Conservation (phyloP, 2,329 filamentous ascomycete genomes). For the Diaporthe ilicicola region DNA sequence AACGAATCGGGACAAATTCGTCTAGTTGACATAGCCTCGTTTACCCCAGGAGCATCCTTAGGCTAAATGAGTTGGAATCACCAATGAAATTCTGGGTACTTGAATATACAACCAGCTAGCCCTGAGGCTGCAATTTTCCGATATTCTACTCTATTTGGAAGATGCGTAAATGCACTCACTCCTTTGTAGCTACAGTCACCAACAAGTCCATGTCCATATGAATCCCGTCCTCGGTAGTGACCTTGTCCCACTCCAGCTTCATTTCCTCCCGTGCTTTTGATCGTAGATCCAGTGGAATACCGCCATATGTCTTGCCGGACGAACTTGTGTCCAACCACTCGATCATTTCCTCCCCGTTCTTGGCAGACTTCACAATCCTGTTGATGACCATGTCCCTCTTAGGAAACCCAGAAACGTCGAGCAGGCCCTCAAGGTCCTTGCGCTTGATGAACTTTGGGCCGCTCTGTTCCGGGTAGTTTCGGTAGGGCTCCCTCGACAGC, state of each 20-base stretch:
- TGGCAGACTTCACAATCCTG: slow-evolving; percentile 37
- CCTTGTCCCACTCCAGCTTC: slow-evolving; percentile 42
- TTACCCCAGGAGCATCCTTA: background rate
- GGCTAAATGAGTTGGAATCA: background rate
- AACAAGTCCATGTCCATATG: slow-evolving; percentile 43
- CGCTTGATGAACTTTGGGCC: slow-evolving; percentile 39
- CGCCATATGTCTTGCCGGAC: slow-evolving; percentile 44
- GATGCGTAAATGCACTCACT: background rate
- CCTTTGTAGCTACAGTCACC: slow-evolving; percentile 30
- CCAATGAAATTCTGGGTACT: too few relatives aligned
- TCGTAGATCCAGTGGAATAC: slow-evolving; percentile 41
- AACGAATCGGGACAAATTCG: background rate
- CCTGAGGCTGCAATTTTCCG: too few relatives aligned
- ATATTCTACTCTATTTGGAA: background rate
- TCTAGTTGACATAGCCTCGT: too few relatives aligned
- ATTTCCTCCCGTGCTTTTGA: slow-evolving; percentile 41
- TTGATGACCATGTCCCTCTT: slow-evolving; percentile 37
- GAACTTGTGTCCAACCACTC: slow-evolving; percentile 44
- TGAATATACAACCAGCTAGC: background rate
- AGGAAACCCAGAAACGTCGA: slow-evolving; percentile 36
- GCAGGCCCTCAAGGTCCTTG: slow-evolving; percentile 35
- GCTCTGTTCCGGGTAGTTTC: slow-evolving; percentile 36
- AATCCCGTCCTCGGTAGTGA: slow-evolving; percentile 39
- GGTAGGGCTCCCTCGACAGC: slow-evolving; percentile 38
- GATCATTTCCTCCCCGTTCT: slow-evolving; percentile 38